Conservation (phyloP, 345 rosid genomes). For the Brassica incana region DNA sequence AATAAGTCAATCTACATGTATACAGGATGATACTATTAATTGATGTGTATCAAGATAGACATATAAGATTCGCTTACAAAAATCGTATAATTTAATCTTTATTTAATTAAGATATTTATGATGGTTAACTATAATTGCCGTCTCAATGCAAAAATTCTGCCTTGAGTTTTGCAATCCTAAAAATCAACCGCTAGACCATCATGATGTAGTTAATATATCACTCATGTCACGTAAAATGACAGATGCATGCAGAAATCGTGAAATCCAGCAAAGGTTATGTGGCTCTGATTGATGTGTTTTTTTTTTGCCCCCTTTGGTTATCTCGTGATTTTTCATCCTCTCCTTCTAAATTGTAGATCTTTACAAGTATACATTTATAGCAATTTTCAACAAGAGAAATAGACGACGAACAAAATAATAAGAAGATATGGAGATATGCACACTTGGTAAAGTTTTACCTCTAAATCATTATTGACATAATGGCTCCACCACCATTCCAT, state of each 20-base stretch:
- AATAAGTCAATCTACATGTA: not conserved
- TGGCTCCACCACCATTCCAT: constrained; percentile 37
- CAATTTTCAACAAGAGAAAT: not conserved
- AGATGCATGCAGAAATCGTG: constrained; percentile 18
- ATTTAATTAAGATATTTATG: not conserved
- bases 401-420: constrained; percentile 7
- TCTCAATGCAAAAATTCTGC: not conserved
- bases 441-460: constrained; percentile 37
- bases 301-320: constrained; percentile 17
- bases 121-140: not conserved
- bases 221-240: constrained; percentile 19
- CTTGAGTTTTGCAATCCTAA: not conserved
- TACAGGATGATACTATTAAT: not conserved
- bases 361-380: not conserved
- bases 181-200: not conserved
- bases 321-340: not conserved
- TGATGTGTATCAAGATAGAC: not conserved
- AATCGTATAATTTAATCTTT: no score
- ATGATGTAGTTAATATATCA: not conserved
- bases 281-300: constrained; percentile 24
- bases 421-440: constrained; percentile 33
- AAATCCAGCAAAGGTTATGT: constrained; percentile 30
- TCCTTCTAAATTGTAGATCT: not conserved
- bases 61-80: no score
- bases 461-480: constrained; percentile 22